Base-by-base conservation (phyloP, 805 yeast species). In the Metschnikowia noctiluminum region DNA sequence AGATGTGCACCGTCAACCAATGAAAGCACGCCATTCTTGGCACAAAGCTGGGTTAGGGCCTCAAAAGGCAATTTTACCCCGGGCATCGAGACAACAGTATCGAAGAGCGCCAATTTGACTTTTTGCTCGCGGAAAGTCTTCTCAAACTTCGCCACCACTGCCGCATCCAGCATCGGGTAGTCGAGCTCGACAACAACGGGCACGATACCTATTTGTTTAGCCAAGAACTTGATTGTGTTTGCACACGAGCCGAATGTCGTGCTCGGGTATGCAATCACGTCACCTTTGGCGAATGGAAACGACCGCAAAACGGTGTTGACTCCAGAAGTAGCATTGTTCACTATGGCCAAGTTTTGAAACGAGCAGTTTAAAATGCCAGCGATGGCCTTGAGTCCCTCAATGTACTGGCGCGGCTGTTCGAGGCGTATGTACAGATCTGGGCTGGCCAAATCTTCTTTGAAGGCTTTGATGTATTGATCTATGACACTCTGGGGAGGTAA, bases 1-100 rank as follows among this genome's bases (percentile, higher is more conserved):
- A 81, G 77, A 59, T 86, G 92, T 6, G 91, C 92, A 12, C 86
- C 92, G 61, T 86, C 92, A 27, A 86, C 74, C 38, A 83, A 63
- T 3, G 87, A 79, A 40, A 82, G 51, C 5, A 79, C 78, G 12
- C 65, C 62, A 42, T 78, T 63, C 43, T 76, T 62, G 12, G 65
- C 61, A 53, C 89, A 80, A 38, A 79, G 56, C 7, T 60, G 51
- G 3, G 73, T 68, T 40, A 85, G 54, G 44, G 68, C 59, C 50
- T 74, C 73, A 61, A 73, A 85, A 0, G 94, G 92, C 28, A 84
- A 55, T 21, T 63, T 56, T 5, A 76, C 76, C 8, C 84, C 84
- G 2, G 94, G 92, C 79, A 77, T 74, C 1, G 89, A 84, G 21
- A 79, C 64, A 30, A 85, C 76, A 21, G 81, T 72, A 55, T 82